Base-by-base conservation (phyloP, 306 rosid genomes). In the Prunus mira region DNA sequence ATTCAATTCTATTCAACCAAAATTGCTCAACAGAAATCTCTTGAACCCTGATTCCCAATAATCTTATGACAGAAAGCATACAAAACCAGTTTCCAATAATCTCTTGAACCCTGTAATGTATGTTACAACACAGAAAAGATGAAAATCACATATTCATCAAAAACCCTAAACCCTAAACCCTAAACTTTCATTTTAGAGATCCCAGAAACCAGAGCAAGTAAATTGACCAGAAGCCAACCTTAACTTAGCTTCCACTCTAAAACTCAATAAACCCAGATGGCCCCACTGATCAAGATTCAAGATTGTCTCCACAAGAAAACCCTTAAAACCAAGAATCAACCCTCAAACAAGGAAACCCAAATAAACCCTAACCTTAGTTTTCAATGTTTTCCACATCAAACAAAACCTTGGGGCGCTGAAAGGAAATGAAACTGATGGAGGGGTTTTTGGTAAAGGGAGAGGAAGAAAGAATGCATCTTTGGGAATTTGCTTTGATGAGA, bases 301-400 rank as follows among this genome's bases (percentile, higher is more conserved):
- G 46, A 68, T 28, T 30, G 28, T 60, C 25, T 49, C 61, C 20
- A 27, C 47, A 18, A 54, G 55, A 49, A 24, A 58, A 34, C 11
- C 7, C 12, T 25, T 22, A 10, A 13, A 43, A 22, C 15, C 2
- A 78, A 51, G 27, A 74, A 84, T 27, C 32, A 73, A 66, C 67
- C 63, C 68, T 76, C 60, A 80, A 76, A 78, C 70, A 30, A 70
- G 79, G 76, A 78, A 84, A 73, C 71, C 78, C 69, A 64, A 17
- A 28, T 19, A 15, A 24, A 52, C 67, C 69, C 74, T 47, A 45
- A 34, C 30, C 51, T 51, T 9, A 12, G 15, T 51, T 68, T 17
- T 52, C 20, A 57, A 22, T 20, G 41, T 49, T 57, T 74, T 60
- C 61, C 68, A 51, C 61, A 46, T 20, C 57, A 72, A 73, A 30